These are phyloP conservation scores for Papiliotrema nemorosa DNA, from an alignment of 1,284 basidiomycete species.

Conservation along the genomic window DNA sequence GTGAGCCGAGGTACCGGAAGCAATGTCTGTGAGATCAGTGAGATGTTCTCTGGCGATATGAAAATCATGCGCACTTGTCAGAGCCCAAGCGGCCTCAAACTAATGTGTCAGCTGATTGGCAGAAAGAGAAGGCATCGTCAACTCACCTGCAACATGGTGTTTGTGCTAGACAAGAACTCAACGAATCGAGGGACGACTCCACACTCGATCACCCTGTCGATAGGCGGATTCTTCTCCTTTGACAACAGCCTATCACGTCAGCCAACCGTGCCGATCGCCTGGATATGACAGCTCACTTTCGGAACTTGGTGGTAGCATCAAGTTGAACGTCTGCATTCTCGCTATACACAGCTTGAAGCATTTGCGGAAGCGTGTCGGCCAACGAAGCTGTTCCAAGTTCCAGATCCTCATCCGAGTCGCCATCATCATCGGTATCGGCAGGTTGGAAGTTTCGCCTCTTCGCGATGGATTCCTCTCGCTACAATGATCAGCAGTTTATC, in stretches of 20 bases:
- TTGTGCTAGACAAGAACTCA: conserved; percentile 80
- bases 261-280: not conserved
- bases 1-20: conserved; percentile 97
- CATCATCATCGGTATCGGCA: conserved; percentile 51
- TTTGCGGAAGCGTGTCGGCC: conserved; percentile 58
- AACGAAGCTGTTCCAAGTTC: conserved; percentile 52
- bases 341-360: conserved; percentile 91
- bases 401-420: conserved; percentile 75
- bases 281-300: conserved; percentile 59
- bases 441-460: conserved; percentile 91
- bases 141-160: conserved; percentile 90
- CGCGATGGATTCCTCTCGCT: conserved; percentile 90
- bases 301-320: conserved; percentile 91
- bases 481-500: not conserved
- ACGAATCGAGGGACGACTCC: conserved; percentile 97
- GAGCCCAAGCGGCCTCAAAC: conserved; percentile 99
- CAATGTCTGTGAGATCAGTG: conserved; percentile 62
- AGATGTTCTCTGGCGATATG: too few relatives aligned
- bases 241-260: conserved; percentile 73
- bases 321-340: conserved; percentile 87
- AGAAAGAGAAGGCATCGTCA: not conserved
- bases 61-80: conserved; percentile 62
- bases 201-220: conserved; percentile 97
- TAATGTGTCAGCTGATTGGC: conserved; percentile 39
- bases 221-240: conserved; percentile 99